These are phyloP conservation scores for Picocystis salinarum DNA, from an alignment of 139 green algal genomes.

Conservation along the genomic window DNA sequence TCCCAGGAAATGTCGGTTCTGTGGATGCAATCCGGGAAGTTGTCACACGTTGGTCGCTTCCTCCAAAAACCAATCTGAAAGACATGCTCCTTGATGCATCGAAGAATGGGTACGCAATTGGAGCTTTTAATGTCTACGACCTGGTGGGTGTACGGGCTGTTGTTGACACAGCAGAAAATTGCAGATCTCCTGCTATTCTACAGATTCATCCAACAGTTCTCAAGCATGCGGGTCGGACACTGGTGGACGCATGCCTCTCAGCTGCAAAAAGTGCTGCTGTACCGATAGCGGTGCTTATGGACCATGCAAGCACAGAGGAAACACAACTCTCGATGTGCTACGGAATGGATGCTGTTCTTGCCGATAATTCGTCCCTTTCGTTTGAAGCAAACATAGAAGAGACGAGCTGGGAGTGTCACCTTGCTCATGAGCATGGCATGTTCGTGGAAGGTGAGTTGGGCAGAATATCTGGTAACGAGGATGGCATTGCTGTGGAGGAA, in stretches of 20 bases:
- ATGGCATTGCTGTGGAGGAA: constrained; percentile 21
- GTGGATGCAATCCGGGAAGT: constrained; percentile 7
- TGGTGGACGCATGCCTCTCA: background rate
- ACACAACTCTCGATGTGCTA: constrained; percentile 3
- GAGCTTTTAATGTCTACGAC: constrained; percentile 18
- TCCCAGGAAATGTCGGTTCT: constrained; percentile 15
- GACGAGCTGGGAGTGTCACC: constrained; percentile 4
- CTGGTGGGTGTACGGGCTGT: constrained; percentile 15
- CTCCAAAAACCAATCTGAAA: background rate
- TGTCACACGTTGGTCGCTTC: constrained; percentile 6
- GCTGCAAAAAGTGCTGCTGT: constrained; percentile 8
- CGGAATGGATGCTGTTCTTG: constrained; percentile 19
- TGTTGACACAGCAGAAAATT: constrained; percentile 6
- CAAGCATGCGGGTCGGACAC: constrained; percentile 1
- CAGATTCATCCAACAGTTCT: constrained; percentile 13
- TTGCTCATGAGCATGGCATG: constrained; percentile 4
- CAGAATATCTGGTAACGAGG: constrained; percentile 17
- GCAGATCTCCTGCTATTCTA: constrained; percentile 1
- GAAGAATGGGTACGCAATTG: constrained; percentile 11
- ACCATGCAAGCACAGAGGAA: constrained; percentile 8
- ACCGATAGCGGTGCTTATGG: constrained; percentile 13
- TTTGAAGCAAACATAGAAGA: constrained; percentile 17
- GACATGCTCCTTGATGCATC: background rate
- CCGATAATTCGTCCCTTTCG: constrained; percentile 12
- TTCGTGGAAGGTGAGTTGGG: constrained; percentile 20